Evolutionary conservation across 2,329 filamentous ascomycete genomes (phyloP).

Genomic region (Pseudogymnoascus sp.): DNA sequence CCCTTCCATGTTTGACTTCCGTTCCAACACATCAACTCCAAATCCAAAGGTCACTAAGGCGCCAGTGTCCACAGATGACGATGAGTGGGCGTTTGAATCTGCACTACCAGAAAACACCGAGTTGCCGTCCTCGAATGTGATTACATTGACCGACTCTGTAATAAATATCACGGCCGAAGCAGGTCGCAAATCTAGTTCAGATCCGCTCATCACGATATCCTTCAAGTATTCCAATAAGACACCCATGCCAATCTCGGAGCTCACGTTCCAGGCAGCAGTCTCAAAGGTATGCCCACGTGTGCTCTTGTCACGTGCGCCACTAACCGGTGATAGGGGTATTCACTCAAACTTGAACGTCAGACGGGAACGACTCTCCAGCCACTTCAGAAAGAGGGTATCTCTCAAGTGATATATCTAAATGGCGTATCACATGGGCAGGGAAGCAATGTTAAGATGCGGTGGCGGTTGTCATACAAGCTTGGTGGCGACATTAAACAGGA

Average conservation of each 20-base stretch:
- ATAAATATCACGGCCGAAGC: conserved; percentile 69
- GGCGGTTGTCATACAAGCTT: conserved; percentile 74
- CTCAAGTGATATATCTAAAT: conserved; percentile 70
- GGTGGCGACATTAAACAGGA: conserved; percentile 61
- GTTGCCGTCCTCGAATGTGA: conserved; percentile 40
- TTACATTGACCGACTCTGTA: conserved; percentile 59
- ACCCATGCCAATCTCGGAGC: conserved; percentile 59
- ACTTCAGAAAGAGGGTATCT: conserved; percentile 62
- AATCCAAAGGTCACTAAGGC: conserved; percentile 29
- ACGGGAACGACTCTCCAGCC: conserved; percentile 68
- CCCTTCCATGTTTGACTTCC: conserved; percentile 34
- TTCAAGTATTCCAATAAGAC: conserved; percentile 82
- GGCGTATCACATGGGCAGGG: conserved; percentile 64
- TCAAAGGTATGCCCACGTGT: conserved; percentile 59
- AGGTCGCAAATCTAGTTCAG: conserved; percentile 39
- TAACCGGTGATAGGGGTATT: conserved; percentile 54
- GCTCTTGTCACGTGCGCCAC: conserved; percentile 8
- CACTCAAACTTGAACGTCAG: conserved; percentile 75
- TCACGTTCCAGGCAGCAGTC: conserved; percentile 88
- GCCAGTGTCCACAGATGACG: conserved; percentile 52
- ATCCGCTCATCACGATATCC: conserved; percentile 52
- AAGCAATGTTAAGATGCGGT: conserved; percentile 76
- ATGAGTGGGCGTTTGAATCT: conserved; percentile 92
- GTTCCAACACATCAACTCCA: conserved; percentile 14
- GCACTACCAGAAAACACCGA: conserved; percentile 59